phyloP scores from a whole-genome alignment of 2,329 filamentous ascomycete genomes.

The Aspergillus jensenii region DNA sequence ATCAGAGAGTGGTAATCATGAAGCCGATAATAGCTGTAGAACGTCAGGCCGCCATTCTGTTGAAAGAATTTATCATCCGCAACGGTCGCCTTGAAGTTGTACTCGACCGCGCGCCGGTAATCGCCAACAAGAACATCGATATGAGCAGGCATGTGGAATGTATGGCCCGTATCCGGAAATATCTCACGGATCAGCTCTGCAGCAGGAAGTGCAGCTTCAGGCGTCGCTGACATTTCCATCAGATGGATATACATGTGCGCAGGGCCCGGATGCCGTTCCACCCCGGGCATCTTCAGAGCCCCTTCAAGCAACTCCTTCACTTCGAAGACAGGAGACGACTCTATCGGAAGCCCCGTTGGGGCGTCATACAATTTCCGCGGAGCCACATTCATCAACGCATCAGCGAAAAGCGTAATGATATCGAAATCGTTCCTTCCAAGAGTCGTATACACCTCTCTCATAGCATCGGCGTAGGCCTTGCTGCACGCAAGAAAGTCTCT shows the following conservation, averaged over 20 bases:
- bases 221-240: constrained; percentile 69
- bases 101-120: constrained; percentile 63
- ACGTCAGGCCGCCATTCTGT: constrained; percentile 54
- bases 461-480: constrained; percentile 57
- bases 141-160: constrained; percentile 75
- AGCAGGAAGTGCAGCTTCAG: constrained; percentile 60
- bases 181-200: constrained; percentile 63
- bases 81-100: constrained; percentile 63
- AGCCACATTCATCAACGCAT: constrained; percentile 64
- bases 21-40: constrained; percentile 70
- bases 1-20: constrained; percentile 73
- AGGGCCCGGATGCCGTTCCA: constrained; percentile 62
- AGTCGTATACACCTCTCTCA: constrained; percentile 53
- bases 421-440: constrained; percentile 57
- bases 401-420: constrained; percentile 61
- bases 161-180: constrained; percentile 66
- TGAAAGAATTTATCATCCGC: constrained; percentile 67
- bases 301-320: constrained; percentile 58
- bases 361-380: constrained; percentile 66
- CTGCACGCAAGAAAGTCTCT: not conserved
- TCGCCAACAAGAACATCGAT: constrained; percentile 72
- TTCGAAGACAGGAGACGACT: constrained; percentile 57
- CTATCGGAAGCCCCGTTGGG: constrained; percentile 54
- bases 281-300: constrained; percentile 50
- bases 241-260: constrained; percentile 74